Percentiles rank a stretch among this genome's conserved stretches.
Evolutionary conservation across 2,329 filamentous ascomycete species (phyloP).

Genomic region (Polychaeton citri): DNA sequence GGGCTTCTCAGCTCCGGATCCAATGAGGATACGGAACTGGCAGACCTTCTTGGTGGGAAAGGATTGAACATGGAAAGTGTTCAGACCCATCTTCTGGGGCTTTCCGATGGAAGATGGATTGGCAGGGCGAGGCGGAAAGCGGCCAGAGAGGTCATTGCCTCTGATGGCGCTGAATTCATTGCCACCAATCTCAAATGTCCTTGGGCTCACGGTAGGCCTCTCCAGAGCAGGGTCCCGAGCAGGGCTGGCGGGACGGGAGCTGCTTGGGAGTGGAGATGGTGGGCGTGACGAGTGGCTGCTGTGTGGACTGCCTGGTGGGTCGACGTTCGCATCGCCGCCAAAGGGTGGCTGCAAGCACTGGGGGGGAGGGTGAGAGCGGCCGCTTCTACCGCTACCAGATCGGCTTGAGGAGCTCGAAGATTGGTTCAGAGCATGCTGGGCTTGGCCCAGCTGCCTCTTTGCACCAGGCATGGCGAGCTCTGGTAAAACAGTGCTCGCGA

Average conservation of each 20-base stretch:
- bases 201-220: not conserved
- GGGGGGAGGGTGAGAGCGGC: no score
- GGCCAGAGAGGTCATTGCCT: not conserved
- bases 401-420: no score
- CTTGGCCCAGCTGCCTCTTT: not conserved
- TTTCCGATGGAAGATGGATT: constrained; percentile 26
- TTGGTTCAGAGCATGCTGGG: not conserved
- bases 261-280: not conserved
- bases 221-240: not conserved
- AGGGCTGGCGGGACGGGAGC: not conserved
- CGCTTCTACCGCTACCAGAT: no score
- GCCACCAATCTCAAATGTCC: not conserved
- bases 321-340: not conserved
- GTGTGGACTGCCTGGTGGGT: not conserved
- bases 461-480: not conserved
- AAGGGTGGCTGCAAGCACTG: not conserved
- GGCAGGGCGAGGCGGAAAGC: not conserved
- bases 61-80: constrained; percentile 57
- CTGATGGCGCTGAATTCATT: not conserved
- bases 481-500: no score
- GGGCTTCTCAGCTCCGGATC: constrained; percentile 49
- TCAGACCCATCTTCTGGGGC: constrained; percentile 39
- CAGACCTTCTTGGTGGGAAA: constrained; percentile 52
- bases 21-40: constrained; percentile 67
- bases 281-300: not conserved